Base-by-base conservation (phyloP, 2,329 filamentous ascomycete species). In the Didymosphaeria variabile region DNA sequence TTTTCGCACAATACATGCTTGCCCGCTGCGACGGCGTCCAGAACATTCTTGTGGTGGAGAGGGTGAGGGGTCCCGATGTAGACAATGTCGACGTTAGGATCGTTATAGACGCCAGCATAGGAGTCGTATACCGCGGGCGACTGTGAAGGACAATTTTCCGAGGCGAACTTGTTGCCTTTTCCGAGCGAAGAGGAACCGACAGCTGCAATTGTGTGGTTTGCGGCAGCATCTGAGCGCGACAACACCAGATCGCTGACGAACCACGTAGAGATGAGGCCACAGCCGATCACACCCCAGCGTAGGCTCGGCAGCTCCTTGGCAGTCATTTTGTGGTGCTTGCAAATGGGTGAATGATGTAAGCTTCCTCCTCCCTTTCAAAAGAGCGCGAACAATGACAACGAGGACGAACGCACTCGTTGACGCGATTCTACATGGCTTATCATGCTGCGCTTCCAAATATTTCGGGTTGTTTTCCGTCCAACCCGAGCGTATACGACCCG, bases 1-100 rank as follows among this genome's bases (percentile, higher is more conserved):
- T 97, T 97, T 80, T 97, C 93, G 78, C 93, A 97, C 38, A 97
- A 86, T 31, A 97, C 92, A 71, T 94, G 86, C 84, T 97, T 97
- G 72, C 91, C 91, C 7, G 91, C 91, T 67, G 92, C 86, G 38
- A 97, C 84, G 46, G 89, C 91, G 17, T 96, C 86, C 87, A 93
- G 92, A 65, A 88, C 87, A 80, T 97, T 94, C 78, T 96, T 92
- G 82, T 94, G 97, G 82, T 97, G 93, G 78, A 97, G 93, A 70
- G 91, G 94, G 81, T 97, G 93, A 17, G 93, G 93, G 3, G 93
- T 97, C 26, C 92, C 93, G 58, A 97, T 88, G 79, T 97, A 97
- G 80, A 97, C 81, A 69, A 96, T 91, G 77, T 97, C 91, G 67
- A 97, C 86, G 70, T 92, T 86, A 7, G 90, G 82, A 76, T 97